phyloP scores from a whole-genome alignment of 345 rosid species.

The Passiflora organensis region DNA sequence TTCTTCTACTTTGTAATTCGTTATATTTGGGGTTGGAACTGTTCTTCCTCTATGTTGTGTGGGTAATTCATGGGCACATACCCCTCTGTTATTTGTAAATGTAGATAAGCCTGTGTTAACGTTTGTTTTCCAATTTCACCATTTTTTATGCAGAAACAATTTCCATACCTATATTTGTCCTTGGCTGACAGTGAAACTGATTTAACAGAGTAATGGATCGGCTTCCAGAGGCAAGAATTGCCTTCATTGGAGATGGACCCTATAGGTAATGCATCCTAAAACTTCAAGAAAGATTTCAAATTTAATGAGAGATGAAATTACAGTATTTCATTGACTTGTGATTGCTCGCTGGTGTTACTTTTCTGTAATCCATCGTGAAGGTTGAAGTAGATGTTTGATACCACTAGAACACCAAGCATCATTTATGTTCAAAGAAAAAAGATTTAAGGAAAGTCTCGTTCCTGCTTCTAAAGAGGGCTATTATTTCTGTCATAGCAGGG shows the following conservation, averaged over 20 bases:
- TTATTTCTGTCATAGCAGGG: conserved; percentile 48
- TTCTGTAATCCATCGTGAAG: no score
- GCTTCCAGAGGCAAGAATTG: conserved; percentile 83
- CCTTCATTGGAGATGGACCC: conserved; percentile 94
- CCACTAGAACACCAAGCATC: no score
- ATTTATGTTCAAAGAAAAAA: no score
- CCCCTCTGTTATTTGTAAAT: no score
- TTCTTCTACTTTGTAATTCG: no score
- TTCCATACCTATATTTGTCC: background rate
- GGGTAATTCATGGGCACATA: no score
- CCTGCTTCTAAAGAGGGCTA: conserved; percentile 3
- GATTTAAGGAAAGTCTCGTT: background rate
- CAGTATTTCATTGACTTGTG: background rate
- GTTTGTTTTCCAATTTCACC: no score
- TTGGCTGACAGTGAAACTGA: conserved; percentile 11
- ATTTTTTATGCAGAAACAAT: background rate
- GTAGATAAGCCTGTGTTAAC: no score
- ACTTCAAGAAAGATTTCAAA: background rate
- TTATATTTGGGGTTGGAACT: no score
- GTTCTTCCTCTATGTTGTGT: no score
- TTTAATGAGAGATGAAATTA: no score
- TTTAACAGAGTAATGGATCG: conserved; percentile 81
- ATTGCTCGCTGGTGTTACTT: background rate
- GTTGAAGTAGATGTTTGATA: no score
- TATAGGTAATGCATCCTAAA: conserved; percentile 50